These are phyloP conservation scores for Aspergillus sp. DNA, from an alignment of 2,329 filamentous ascomycete genomes.

Conservation along the genomic window DNA sequence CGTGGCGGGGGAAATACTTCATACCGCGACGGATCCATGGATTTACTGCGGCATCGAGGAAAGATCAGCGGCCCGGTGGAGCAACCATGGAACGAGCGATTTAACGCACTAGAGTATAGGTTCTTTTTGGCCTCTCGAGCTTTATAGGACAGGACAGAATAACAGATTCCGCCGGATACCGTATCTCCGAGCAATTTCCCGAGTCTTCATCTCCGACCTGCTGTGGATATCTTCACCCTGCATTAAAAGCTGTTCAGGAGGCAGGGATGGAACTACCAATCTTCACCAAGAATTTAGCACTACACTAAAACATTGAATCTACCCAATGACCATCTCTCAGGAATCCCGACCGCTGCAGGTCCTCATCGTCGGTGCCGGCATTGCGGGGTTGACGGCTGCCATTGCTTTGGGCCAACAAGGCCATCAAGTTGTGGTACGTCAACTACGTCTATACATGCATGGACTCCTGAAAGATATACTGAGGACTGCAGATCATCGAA, in stretches of 20 bases:
- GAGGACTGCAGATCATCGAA: slow-evolving; percentile 29
- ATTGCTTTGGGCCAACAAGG: slow-evolving; percentile 37
- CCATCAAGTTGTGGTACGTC: slow-evolving; percentile 35
- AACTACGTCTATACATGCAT: too few relatives aligned
- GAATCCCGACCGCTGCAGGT: slow-evolving; percentile 17
- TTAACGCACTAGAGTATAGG: too few relatives aligned
- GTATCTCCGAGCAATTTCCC: not conserved
- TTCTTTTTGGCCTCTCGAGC: too few relatives aligned
- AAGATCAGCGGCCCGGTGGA: too few relatives aligned
- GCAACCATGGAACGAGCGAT: too few relatives aligned
- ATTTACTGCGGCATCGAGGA: too few relatives aligned
- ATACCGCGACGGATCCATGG: too few relatives aligned
- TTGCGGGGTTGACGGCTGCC: slow-evolving; percentile 36
- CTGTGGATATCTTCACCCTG: not conserved
- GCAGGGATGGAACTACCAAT: not conserved
- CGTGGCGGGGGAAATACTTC: too few relatives aligned
- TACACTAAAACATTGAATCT: not conserved
- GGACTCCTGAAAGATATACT: not conserved
- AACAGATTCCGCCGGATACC: not conserved
- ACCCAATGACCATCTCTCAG: not conserved
- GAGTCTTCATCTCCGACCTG: not conserved
- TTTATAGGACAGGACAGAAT: too few relatives aligned
- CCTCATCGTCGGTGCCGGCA: slow-evolving; percentile 36
- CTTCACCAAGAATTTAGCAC: not conserved
- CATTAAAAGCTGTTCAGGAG: not conserved